These are phyloP conservation scores for Trichoderma aggressivum DNA, from an alignment of 2,329 filamentous ascomycete genomes.

Conservation along the genomic window DNA sequence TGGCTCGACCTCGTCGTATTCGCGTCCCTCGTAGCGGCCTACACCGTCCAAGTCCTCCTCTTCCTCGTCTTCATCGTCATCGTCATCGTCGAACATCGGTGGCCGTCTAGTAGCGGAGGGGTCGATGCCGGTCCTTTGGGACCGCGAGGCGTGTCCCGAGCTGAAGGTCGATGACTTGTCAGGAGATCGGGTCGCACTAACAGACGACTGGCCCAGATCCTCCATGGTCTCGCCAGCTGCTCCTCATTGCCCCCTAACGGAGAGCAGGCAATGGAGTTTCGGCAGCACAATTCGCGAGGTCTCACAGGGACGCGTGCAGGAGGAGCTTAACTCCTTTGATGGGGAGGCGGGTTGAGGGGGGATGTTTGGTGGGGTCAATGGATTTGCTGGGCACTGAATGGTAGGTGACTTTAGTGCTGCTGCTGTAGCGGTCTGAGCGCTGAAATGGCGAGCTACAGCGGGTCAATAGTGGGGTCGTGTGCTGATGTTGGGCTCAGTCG, in stretches of 20 bases:
- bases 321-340: slow-evolving; percentile 12
- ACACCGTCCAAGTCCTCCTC: slow-evolving; percentile 21
- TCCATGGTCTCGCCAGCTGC: slow-evolving; percentile 38
- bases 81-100: slow-evolving; percentile 30
- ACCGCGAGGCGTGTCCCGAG: slow-evolving; percentile 40
- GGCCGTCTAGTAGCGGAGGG: slow-evolving; percentile 29
- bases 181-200: slow-evolving; percentile 35
- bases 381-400: background rate
- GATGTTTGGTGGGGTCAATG: slow-evolving; percentile 1
- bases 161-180: slow-evolving; percentile 18
- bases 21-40: background rate
- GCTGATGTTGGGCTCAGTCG: background rate
- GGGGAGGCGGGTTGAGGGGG: slow-evolving; percentile 12
- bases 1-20: slow-evolving; percentile 20
- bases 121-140: slow-evolving; percentile 50
- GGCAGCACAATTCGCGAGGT: slow-evolving; percentile 11
- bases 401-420: background rate
- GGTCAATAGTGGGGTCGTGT: background rate
- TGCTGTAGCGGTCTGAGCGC: slow-evolving; percentile 2
- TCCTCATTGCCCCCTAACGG: slow-evolving; percentile 31
- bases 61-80: slow-evolving; percentile 36
- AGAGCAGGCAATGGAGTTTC: slow-evolving; percentile 20
- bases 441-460: background rate
- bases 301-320: slow-evolving; percentile 10
- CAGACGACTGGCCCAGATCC: slow-evolving; percentile 37